Evolutionary conservation across 192 early-diverging fungal species (phyloP).

Genomic region (Coemansia guatemalensis): DNA sequence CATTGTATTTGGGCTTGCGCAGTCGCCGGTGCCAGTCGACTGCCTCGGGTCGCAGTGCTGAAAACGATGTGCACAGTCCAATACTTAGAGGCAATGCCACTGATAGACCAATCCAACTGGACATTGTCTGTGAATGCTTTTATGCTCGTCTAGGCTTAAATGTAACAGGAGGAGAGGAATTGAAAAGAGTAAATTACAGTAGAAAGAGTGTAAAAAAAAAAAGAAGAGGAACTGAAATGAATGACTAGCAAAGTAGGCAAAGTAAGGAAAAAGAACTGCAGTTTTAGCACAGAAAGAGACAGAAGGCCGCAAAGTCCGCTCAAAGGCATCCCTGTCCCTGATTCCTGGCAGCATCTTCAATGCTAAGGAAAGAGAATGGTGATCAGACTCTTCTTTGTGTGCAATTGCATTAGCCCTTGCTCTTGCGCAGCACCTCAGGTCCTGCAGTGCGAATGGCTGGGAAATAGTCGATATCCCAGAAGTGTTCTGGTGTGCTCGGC

Average conservation of each 20-base stretch:
- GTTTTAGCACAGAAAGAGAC: not conserved
- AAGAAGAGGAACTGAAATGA: slow-evolving; percentile 6
- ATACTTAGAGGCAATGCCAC: slow-evolving; percentile 34
- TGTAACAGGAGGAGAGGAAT: not conserved
- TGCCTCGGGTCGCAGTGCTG: slow-evolving; percentile 18
- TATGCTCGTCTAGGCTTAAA: not conserved
- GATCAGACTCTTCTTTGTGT: not conserved
- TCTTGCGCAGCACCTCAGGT: slow-evolving; percentile 37
- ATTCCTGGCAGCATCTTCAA: too few relatives aligned
- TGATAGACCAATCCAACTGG: slow-evolving; percentile 37
- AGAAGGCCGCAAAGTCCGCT: not conserved
- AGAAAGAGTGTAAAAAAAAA: slow-evolving; percentile 1
- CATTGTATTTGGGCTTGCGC: slow-evolving; percentile 44
- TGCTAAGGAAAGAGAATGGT: not conserved
- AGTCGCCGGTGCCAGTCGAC: slow-evolving; percentile 39
- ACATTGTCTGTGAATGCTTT: slow-evolving; percentile 26
- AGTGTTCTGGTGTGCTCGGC: slow-evolving; percentile 42
- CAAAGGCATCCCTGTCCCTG: not conserved
- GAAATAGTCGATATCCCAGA: slow-evolving; percentile 51
- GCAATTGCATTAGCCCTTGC: not conserved
- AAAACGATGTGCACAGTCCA: slow-evolving; percentile 31
- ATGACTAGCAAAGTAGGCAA: slow-evolving; percentile 5
- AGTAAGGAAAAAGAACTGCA: slow-evolving; percentile 6
- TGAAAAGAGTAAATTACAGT: slow-evolving; percentile 4
- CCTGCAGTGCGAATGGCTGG: slow-evolving; percentile 41